phyloP scores from a whole-genome alignment of 2,329 filamentous ascomycete species.

The Cladosporium colombiae region DNA sequence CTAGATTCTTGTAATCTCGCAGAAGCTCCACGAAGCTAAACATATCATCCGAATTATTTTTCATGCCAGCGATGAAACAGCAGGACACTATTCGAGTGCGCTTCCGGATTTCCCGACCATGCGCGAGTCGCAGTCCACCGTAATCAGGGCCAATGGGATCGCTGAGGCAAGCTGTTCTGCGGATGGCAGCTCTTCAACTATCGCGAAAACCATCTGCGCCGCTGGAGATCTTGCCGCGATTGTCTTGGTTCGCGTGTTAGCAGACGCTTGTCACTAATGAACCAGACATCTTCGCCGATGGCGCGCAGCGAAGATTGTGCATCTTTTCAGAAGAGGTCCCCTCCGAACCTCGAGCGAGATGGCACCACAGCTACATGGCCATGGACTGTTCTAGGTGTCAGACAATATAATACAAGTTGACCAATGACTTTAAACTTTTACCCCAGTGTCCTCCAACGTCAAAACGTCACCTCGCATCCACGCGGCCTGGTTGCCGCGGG shows the following conservation, averaged over 20 bases:
- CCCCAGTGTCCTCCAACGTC: background rate
- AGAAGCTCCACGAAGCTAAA: background rate
- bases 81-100: too few relatives aligned
- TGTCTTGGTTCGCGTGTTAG: background rate
- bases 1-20: background rate
- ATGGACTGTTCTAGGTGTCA: background rate
- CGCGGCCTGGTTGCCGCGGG: slow-evolving; percentile 11
- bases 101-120: too few relatives aligned
- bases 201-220: background rate
- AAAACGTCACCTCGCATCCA: slow-evolving; percentile 14
- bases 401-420: background rate
- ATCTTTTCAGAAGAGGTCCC: background rate
- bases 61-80: too few relatives aligned
- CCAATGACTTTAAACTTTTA: background rate
- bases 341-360: background rate
- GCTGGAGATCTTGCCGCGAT: background rate
- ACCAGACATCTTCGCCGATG: background rate
- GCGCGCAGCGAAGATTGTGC: background rate
- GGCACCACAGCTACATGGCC: background rate
- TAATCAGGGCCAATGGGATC: too few relatives aligned
- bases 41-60: background rate
- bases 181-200: too few relatives aligned
- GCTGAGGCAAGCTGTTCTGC: too few relatives aligned
- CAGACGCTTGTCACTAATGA: background rate
- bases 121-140: too few relatives aligned